Evolutionary conservation across 2,329 filamentous ascomycete species (phyloP).

Genomic region (Fusarium austroafricanum): DNA sequence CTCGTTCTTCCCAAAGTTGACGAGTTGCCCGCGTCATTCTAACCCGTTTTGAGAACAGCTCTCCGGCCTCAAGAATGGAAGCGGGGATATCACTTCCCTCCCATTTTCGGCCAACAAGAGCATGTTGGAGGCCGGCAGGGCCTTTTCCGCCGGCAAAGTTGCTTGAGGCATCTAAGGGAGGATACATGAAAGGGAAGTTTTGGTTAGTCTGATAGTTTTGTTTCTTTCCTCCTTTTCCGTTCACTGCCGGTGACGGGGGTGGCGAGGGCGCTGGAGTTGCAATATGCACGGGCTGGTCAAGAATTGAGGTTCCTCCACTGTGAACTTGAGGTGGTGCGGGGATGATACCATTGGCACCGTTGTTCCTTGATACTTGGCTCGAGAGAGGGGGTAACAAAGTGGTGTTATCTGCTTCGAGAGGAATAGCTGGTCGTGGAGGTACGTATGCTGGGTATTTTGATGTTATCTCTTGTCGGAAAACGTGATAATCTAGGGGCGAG

Average conservation of each 20-base stretch:
- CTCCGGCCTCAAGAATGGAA: conserved; percentile 94
- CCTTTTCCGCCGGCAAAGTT: conserved; percentile 93
- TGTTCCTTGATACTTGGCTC: conserved; percentile 74
- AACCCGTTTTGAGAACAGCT: conserved; percentile 89
- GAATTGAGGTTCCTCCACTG: conserved; percentile 77
- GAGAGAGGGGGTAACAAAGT: conserved; percentile 88
- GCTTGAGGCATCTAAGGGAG: conserved; percentile 87
- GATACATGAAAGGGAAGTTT: conserved; percentile 98
- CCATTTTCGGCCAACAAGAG: conserved; percentile 86
- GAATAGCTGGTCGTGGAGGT: conserved; percentile 83
- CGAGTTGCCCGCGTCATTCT: conserved; percentile 91
- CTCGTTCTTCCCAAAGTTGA: conserved; percentile 94
- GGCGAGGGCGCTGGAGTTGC: conserved; percentile 97
- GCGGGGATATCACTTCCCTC: conserved; percentile 93
- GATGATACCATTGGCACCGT: conserved; percentile 71
- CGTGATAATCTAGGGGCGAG: conserved; percentile 94
- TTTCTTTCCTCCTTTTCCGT: conserved; percentile 95
- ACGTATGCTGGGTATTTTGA: conserved; percentile 98
- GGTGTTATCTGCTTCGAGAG: conserved; percentile 89
- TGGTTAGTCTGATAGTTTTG: conserved; percentile 99
- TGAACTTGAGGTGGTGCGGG: conserved; percentile 65
- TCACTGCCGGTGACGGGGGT: conserved; percentile 86
- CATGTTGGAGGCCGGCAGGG: conserved; percentile 80
- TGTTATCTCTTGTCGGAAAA: conserved; percentile 95
- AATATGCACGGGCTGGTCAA: conserved; percentile 97